Base-by-base conservation (phyloP, 768 basidiomycete genomes). In the Pisolithus tinctorius region DNA sequence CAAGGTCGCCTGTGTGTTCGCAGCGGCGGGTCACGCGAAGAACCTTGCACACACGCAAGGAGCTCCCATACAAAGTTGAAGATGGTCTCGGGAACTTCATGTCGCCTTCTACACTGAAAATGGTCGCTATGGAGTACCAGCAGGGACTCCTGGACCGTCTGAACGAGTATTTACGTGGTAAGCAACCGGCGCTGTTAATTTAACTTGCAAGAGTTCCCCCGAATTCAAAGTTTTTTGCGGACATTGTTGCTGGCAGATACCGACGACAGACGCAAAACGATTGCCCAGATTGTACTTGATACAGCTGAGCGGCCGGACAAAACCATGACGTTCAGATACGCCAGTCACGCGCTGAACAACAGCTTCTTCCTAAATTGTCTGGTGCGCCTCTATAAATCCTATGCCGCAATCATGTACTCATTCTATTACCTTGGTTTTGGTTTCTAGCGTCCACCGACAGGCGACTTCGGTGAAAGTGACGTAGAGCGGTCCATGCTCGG, bases 331-430 rank as follows among this genome's bases (percentile, higher is more conserved):
- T 98, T 93, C 69, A 95, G 89, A 69, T 93, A 94, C 62, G 93
- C 94, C 4, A 87, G 87, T 56, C 79, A 91, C 44, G 90, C 95
- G 5, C 73, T 97, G 55, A 99, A 98, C 72, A 98, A 96, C 68
- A 83, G 84, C 59, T 98, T 91, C 78, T 98, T 98, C 76, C 77
- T 99, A 27, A 79, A 89, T 57, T 77, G 76, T 51, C 75, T 99
- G 37, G 95, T 97, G 65, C 47, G 92, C 76, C 8, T 27, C 38
- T 25, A 20, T 26, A 46, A 47, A 36, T n/a, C 5, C 16, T 34
- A 14, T 13, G 11, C 5, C 31, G 34, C 11, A 13, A 13, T 4
- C 10, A 4, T 34, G 5, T 34, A 34, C 13, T 34, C 34, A 34
- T 34, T 34, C 34, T 11, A 34, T 34, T 34, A 13, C 34, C 11